Percentiles rank a stretch among this genome's conserved stretches.
Evolutionary conservation across 106 monocot genomes (phyloP).

Genomic region (Platanthera zijinensis): DNA sequence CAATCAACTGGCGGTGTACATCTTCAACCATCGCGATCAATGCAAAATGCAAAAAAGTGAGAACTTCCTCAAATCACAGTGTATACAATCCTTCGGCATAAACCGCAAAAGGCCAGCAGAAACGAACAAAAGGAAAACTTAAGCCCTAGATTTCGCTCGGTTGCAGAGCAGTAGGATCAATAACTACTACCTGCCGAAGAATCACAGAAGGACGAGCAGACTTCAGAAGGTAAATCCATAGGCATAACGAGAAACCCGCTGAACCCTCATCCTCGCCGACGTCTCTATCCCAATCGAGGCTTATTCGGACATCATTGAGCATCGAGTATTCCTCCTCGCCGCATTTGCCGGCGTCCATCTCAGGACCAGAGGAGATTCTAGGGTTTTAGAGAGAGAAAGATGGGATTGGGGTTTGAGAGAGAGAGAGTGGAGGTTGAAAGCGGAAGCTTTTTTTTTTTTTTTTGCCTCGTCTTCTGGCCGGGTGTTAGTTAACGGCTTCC

Average conservation of each 20-base stretch:
- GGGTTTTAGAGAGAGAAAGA: neutral
- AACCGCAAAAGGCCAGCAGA: neutral
- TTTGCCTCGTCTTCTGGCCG: neutral
- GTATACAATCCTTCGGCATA: neutral
- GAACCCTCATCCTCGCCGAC: constrained; percentile 10
- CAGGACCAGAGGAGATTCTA: neutral
- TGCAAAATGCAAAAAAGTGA: neutral
- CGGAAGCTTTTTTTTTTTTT: neutral
- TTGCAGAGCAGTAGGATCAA: neutral
- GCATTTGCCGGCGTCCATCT: neutral
- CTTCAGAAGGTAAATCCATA: constrained; percentile 66
- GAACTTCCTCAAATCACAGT: neutral
- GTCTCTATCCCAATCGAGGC: constrained; percentile 25
- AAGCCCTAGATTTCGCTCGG: neutral
- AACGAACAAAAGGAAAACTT: neutral
- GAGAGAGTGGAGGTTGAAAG: constrained; percentile 2
- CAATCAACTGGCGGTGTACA: neutral
- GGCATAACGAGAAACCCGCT: constrained; percentile 45
- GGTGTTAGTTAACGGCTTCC: constrained; percentile 7
- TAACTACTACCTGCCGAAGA: constrained; percentile 41
- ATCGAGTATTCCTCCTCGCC: constrained; percentile 7
- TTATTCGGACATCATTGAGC: constrained; percentile 24
- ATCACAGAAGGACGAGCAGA: constrained; percentile 48
- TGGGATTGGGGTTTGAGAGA: neutral
- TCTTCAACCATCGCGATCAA: neutral